phyloP scores from a whole-genome alignment of 2,329 filamentous ascomycete species.

The Purpureocillium takamizusanense region DNA sequence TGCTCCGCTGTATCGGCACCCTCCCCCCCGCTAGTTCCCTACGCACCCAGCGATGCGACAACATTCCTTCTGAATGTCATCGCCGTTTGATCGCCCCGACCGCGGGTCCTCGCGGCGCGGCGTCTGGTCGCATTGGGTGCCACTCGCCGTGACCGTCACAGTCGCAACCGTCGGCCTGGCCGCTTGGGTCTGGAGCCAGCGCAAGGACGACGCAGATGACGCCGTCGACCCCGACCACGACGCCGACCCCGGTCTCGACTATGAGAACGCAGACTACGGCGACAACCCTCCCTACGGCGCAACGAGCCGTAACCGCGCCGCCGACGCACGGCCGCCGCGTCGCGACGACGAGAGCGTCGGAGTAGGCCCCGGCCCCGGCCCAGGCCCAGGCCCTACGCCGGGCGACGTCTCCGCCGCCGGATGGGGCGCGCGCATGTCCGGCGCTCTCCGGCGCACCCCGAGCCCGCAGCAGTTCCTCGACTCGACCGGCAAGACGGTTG shows the following conservation, averaged over 20 bases:
- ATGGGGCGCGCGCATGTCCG: slow-evolving; percentile 71
- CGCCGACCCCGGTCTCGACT: slow-evolving; percentile 39
- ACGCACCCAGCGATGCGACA: slow-evolving; percentile 22
- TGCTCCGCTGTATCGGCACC: not conserved
- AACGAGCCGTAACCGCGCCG: slow-evolving; percentile 22
- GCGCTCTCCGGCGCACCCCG: slow-evolving; percentile 70
- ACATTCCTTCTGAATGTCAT: slow-evolving; percentile 41
- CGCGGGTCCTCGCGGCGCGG: slow-evolving; percentile 48
- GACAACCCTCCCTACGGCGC: slow-evolving; percentile 42
- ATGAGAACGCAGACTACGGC: slow-evolving; percentile 40
- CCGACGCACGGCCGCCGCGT: slow-evolving; percentile 25
- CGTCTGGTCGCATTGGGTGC: slow-evolving; percentile 78
- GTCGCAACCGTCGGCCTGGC: slow-evolving; percentile 79
- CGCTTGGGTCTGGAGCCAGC: slow-evolving; percentile 91
- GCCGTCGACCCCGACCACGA: slow-evolving; percentile 44
- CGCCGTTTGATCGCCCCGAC: slow-evolving; percentile 52
- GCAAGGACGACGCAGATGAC: slow-evolving; percentile 63
- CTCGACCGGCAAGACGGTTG: slow-evolving; percentile 70
- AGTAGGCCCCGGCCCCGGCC: slow-evolving; percentile 11
- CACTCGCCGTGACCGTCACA: slow-evolving; percentile 76
- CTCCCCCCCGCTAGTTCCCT: slow-evolving; percentile 5
- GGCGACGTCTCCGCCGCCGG: slow-evolving; percentile 33
- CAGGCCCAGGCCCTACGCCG: not conserved
- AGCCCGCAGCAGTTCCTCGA: slow-evolving; percentile 86
- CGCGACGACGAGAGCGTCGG: slow-evolving; percentile 34